Evolutionary conservation across 495 filamentous ascomycete species (phyloP), one percentile per base, ranked within the genome.

Genomic region (Penicillium atrosanguineum): DNA sequence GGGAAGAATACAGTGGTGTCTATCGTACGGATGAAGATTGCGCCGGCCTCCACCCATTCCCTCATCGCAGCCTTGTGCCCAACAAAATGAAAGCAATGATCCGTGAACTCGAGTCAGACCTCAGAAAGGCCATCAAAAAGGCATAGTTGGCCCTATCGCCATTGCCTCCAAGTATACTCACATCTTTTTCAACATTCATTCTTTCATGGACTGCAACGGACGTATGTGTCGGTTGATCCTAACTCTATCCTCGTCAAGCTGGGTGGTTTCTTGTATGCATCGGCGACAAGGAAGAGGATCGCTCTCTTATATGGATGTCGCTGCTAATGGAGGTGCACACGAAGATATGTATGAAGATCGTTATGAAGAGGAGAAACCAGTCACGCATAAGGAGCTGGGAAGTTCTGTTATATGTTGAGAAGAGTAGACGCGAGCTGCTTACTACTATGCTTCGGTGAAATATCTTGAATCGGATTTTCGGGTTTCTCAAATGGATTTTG

Each of bases 181-280:
- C 8, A 34, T 56, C 0, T 71, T 76, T 34, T 62, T 71, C 37
- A 54, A 61, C 2, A 69, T 74, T 21, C 70, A 72, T 47, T 72
- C 70, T 3, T 75, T 74, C 40, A 37, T 58, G 3, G 70, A 75
- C 39, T 70, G 67, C 3, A 76, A 76, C 44, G 70, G 73, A 3
- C 53, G 70, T 26, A 58, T 59, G 36, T 72, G 64, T 42, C 67
- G 70, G 26, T 41, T 74, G 21, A 65, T 75, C 6, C 44, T 74
- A 76, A 69, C 52, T 54, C 55, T 0, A 48, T 72, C 8, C 54
- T 71, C 0, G 28, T 66, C 7, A 65, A 65, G 26, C 65, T 63
- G 42, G 63, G 62, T 0, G 54, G 58, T 9, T 63, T 38, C n/a
- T 69, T 5, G 60, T 69, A 1, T 46, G 44, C 8, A 60, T 76